A percentile compares a stretch with the other conserved stretches of the same genome.
Evolutionary conservation across 768 basidiomycete species (phyloP).

Genomic region (Suillus cothurnatus): DNA sequence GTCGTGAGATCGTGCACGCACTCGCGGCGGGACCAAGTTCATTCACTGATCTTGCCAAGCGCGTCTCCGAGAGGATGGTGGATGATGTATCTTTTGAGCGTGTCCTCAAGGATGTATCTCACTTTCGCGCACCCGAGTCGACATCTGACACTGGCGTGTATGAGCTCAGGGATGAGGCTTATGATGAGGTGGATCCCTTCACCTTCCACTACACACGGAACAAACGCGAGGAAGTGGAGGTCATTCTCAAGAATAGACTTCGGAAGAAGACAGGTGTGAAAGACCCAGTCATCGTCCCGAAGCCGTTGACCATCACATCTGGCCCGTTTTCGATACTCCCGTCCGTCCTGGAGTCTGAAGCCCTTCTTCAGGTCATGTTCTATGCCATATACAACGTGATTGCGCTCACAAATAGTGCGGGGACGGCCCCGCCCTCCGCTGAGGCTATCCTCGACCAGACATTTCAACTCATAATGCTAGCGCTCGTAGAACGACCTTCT

Average conservation of each 20-base stretch:
- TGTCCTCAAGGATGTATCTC: constrained; percentile 76
- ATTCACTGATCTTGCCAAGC: constrained; percentile 89
- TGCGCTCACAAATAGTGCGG: constrained; percentile 59
- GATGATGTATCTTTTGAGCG: constrained; percentile 84
- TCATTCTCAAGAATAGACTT: constrained; percentile 63
- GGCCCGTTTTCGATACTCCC: constrained; percentile 74
- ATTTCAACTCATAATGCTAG: constrained; percentile 85
- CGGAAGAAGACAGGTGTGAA: constrained; percentile 62
- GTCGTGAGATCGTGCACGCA: constrained; percentile 88
- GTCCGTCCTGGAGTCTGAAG: constrained; percentile 66
- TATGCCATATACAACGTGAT: constrained; percentile 79
- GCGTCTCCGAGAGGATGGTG: constrained; percentile 85
- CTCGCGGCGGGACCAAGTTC: constrained; percentile 86
- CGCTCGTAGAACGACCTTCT: constrained; percentile 67
- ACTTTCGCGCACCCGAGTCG: constrained; percentile 79
- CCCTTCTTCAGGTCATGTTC: constrained; percentile 80
- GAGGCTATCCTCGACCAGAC: constrained; percentile 92
- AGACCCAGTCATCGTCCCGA: constrained; percentile 78
- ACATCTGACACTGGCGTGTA: constrained; percentile 84
- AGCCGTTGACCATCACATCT: constrained; percentile 58
- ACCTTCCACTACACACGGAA: constrained; percentile 96
- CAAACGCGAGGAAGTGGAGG: constrained; percentile 89
- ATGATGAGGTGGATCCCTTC: constrained; percentile 91
- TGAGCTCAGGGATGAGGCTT: constrained; percentile 80
- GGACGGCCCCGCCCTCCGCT: constrained; percentile 68